Percentiles rank a stretch among this genome's conserved stretches.
Evolutionary conservation across 495 filamentous ascomycete species (phyloP).

Genomic region (Podospora pseudoanserina): DNA sequence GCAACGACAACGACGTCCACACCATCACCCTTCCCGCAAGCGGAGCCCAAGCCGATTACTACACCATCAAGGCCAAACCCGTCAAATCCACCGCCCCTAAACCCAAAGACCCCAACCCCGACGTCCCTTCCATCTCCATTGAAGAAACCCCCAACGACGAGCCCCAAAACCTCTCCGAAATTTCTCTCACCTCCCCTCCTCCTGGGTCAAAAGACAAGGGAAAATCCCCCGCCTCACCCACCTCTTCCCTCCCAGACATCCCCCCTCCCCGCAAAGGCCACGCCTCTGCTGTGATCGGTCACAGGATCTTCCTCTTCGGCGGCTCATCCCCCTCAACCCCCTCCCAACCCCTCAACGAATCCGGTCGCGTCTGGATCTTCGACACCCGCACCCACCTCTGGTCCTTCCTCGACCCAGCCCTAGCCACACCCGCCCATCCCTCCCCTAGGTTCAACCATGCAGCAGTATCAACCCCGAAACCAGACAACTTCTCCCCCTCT

Average conservation of each 20-base stretch:
- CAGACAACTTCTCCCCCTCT: slow-evolving; percentile 33
- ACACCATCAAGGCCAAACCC: slow-evolving; percentile 45
- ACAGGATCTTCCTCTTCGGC: slow-evolving; percentile 62
- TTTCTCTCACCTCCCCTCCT: slow-evolving; percentile 7
- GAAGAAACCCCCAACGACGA: slow-evolving; percentile 36
- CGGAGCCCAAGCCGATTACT: slow-evolving; percentile 54
- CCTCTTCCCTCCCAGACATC: slow-evolving; percentile 30
- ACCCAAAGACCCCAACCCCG: neutral
- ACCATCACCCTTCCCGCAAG: slow-evolving; percentile 57
- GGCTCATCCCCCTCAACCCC: slow-evolving; percentile 45
- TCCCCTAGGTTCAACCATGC: slow-evolving; percentile 46
- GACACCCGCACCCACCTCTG: slow-evolving; percentile 55
- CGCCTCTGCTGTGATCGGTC: slow-evolving; percentile 54
- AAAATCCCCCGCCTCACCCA: slow-evolving; percentile 19
- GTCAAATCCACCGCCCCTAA: slow-evolving; percentile 5
- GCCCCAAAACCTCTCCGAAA: slow-evolving; percentile 20
- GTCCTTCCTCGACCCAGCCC: slow-evolving; percentile 51
- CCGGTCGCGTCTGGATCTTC: slow-evolving; percentile 65
- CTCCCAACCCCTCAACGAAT: slow-evolving; percentile 51
- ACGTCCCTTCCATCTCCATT: slow-evolving; percentile 32
- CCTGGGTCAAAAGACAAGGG: slow-evolving; percentile 24
- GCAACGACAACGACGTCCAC: slow-evolving; percentile 70
- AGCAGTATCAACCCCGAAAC: slow-evolving; percentile 48
- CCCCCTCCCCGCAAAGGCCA: slow-evolving; percentile 55
- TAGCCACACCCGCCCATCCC: slow-evolving; percentile 23